Percentiles rank a stretch among this genome's conserved stretches.
phyloP scores from a whole-genome alignment of 192 early-diverging fungal species.

The Podila epigama region DNA sequence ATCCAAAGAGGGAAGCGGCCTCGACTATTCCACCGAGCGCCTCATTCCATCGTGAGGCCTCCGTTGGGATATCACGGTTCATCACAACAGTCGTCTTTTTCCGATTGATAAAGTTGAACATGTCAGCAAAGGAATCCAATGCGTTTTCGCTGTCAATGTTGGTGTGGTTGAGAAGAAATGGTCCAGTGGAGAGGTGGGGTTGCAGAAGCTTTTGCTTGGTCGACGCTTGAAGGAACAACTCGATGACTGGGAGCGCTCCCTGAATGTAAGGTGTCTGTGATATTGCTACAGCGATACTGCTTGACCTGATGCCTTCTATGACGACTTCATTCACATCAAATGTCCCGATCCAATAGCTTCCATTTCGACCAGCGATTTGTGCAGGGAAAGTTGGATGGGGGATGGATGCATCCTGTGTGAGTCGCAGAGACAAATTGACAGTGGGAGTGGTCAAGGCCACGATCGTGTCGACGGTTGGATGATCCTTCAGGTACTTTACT shows the following conservation, averaged over 20 bases:
- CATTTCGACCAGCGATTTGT: slow-evolving; percentile 12
- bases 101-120: slow-evolving; percentile 8
- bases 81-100: slow-evolving; percentile 25
- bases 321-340: slow-evolving; percentile 23
- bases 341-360: slow-evolving; percentile 29
- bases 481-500: not conserved
- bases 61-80: slow-evolving; percentile 20
- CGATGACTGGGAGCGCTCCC: slow-evolving; percentile 27
- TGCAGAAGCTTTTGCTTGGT: slow-evolving; percentile 11
- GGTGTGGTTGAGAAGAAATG: slow-evolving; percentile 6
- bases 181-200: slow-evolving; percentile 21
- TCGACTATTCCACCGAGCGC: slow-evolving; percentile 31
- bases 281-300: slow-evolving; percentile 11
- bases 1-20: slow-evolving; percentile 25
- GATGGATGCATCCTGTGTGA: not conserved
- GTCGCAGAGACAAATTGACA: not conserved
- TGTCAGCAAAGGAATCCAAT: not conserved
- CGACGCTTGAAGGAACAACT: slow-evolving; percentile 24
- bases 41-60: slow-evolving; percentile 36
- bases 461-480: slow-evolving; percentile 16
- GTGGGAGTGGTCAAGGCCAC: not conserved
- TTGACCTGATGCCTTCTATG: slow-evolving; percentile 5
- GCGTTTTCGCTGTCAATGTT: slow-evolving; percentile 16
- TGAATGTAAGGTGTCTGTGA: slow-evolving; percentile 40
- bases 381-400: not conserved